Base-by-base conservation (phyloP, 768 basidiomycete genomes). In the Albatrellus ellisii region DNA sequence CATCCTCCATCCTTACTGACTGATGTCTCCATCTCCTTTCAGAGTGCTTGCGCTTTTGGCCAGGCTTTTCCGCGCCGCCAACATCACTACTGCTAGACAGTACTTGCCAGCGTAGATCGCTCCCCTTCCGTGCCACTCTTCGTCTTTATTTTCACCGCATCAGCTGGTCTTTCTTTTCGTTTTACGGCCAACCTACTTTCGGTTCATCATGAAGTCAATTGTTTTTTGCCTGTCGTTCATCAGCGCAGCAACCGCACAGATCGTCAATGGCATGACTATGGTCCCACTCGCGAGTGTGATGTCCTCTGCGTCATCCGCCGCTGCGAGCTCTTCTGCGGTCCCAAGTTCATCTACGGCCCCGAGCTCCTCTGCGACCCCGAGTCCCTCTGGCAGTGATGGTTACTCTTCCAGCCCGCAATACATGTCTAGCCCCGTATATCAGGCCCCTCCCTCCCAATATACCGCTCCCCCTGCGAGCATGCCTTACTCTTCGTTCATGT, bases 81-180 rank as follows among this genome's bases (percentile, higher is more conserved):
- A 64, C 57, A 59, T 54, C n/a, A n/a, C 36, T 51, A 57, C 77
- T 80, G 75, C 76, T 65, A 79, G 79, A 69, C 77, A 77, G 75
- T 73, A 64, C 46, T 60, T 49, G 61, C 60, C 61, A 74, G 79
- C 78, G 78, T 81, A 73, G 77, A 82, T 64, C 78, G 79, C 79
- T 76, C 55, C 47, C 57, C 56, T 54, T 56, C 59, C 53, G 40
- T 41, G 42, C 45, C 48, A 41, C 46, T 42, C 44, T 56, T 57
- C 51, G 55, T 52, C 52, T 53, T 62, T 55, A 53, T 46, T 54
- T 50, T 56, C 59, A 31, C 49, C 31, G 39, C 55, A 53, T 62
- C 56, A 63, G 58, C 61, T 61, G 54, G 56, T 43, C 53, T 54
- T 47, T 52, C 26, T 22, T 24, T 36, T 51, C 42, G 59, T 60